Conservation (phyloP, 768 basidiomycete species). For the Mycena belliarum region DNA sequence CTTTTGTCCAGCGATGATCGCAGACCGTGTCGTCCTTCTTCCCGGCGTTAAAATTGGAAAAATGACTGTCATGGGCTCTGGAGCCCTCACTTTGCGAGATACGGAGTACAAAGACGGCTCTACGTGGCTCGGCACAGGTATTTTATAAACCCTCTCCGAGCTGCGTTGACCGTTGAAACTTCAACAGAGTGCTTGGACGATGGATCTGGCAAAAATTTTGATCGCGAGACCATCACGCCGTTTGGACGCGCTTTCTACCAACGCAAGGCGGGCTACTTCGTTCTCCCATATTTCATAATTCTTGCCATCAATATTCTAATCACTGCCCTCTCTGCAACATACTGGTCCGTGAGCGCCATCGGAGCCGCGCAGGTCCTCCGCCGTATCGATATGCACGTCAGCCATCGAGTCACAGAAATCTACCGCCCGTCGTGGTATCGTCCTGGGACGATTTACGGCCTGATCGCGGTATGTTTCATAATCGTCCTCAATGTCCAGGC, state of each 20-base stretch:
- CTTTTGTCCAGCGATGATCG: slow-evolving; percentile 42
- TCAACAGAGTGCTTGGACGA: slow-evolving; percentile 14
- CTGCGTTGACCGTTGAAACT: not conserved
- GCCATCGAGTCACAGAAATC: slow-evolving; percentile 28
- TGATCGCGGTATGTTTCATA: slow-evolving; percentile 40
- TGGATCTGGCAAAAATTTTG: slow-evolving; percentile 21
- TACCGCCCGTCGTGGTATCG: slow-evolving; percentile 40
- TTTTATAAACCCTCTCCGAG: not conserved
- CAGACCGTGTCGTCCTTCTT: slow-evolving; percentile 48
- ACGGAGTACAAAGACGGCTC: slow-evolving; percentile 39
- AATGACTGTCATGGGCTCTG: slow-evolving; percentile 46
- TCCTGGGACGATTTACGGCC: slow-evolving; percentile 39
- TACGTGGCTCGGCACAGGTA: slow-evolving; percentile 39
- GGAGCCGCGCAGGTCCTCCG: slow-evolving; percentile 39
- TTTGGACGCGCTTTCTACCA: slow-evolving; percentile 46
- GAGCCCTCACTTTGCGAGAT: slow-evolving; percentile 41
- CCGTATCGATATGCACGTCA: slow-evolving; percentile 31
- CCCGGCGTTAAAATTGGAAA: slow-evolving; percentile 41
- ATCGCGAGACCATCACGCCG: slow-evolving; percentile 36
- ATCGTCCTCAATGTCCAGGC: slow-evolving; percentile 39
- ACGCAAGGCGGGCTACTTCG: slow-evolving; percentile 38
- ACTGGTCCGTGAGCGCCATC: slow-evolving; percentile 43
- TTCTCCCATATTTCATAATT: slow-evolving; percentile 39
- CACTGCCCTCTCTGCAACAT: slow-evolving; percentile 37
- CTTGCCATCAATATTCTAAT: slow-evolving; percentile 39